Evolutionary conservation across 208 protist species (phyloP).

Genomic region (Hexamita inflata): DNA sequence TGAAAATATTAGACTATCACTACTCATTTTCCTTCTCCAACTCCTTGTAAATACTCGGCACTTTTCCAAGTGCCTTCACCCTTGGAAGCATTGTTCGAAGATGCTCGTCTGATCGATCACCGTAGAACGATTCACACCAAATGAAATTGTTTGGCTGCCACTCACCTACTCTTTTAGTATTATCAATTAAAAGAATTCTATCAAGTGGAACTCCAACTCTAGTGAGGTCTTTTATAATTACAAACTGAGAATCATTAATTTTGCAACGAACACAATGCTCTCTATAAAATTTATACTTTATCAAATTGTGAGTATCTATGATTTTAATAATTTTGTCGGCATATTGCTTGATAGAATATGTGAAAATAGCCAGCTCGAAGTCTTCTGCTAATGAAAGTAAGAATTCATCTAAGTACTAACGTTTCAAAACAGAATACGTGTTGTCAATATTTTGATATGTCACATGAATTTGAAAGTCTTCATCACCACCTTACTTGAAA

Average conservation of each 20-base stretch:
- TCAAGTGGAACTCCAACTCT: not conserved
- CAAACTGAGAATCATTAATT: not conserved
- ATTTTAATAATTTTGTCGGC: conserved; percentile 14
- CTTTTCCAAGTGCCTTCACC: too few relatives aligned
- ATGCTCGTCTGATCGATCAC: not conserved
- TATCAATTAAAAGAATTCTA: conserved; percentile 22
- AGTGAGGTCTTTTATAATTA: conserved; percentile 21
- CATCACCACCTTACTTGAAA: not conserved
- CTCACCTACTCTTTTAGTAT: not conserved
- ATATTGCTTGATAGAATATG: conserved; percentile 22
- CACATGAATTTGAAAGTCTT: conserved; percentile 6
- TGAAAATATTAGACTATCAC: too few relatives aligned
- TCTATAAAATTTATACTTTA: not conserved
- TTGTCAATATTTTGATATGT: too few relatives aligned
- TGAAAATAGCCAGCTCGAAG: conserved; percentile 19
- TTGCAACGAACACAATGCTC: conserved; percentile 1
- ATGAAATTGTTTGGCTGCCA: conserved; percentile 27
- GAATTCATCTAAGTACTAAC: not conserved
- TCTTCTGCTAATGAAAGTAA: not conserved
- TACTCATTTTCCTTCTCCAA: too few relatives aligned
- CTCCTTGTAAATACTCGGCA: too few relatives aligned
- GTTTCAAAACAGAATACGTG: not conserved
- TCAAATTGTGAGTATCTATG: conserved; percentile 13
- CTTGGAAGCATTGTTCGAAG: too few relatives aligned
- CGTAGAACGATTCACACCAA: not conserved